These are phyloP conservation scores for Hymenoscyphus fructigenus DNA, from an alignment of 2,329 filamentous ascomycete species.

Conservation along the genomic window DNA sequence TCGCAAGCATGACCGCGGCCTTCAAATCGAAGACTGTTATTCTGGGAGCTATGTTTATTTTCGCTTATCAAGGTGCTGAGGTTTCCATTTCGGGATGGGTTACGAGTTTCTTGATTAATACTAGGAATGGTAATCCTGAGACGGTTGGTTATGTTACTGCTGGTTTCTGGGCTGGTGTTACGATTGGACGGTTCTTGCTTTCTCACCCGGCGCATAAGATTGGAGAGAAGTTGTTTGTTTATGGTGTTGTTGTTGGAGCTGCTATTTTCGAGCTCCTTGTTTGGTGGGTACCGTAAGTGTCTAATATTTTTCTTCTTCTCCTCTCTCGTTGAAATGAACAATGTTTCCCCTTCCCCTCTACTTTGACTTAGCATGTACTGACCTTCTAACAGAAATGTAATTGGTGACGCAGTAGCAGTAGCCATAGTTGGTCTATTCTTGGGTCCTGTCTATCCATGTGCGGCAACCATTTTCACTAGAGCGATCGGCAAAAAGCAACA, in stretches of 20 bases:
- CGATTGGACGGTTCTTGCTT: conserved; percentile 70
- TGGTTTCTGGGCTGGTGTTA: conserved; percentile 72
- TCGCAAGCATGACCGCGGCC: conserved; percentile 43
- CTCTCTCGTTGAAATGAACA: too few relatives aligned
- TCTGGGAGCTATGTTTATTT: conserved; percentile 77
- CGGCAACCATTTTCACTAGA: conserved; percentile 61
- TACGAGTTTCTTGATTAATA: conserved; percentile 77
- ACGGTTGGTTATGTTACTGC: conserved; percentile 78
- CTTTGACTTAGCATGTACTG: background rate
- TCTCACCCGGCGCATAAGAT: conserved; percentile 63
- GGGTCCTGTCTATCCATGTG: conserved; percentile 78
- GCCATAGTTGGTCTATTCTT: conserved; percentile 72
- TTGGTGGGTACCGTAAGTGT: conserved; percentile 63
- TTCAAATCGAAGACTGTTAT: conserved; percentile 57
- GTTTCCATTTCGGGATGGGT: conserved; percentile 85
- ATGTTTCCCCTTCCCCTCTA: too few relatives aligned
- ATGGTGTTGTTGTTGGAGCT: conserved; percentile 59
- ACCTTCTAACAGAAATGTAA: conserved; percentile 49
- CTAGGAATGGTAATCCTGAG: conserved; percentile 66
- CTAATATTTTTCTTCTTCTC: too few relatives aligned
- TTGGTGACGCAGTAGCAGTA: conserved; percentile 66
- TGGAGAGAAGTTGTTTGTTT: conserved; percentile 70
- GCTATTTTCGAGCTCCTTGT: conserved; percentile 71
- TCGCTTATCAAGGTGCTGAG: conserved; percentile 82
- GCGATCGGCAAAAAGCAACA: conserved; percentile 59